phyloP scores from a whole-genome alignment of 352 stramenopile species.

The Phytophthora colocasiae region DNA sequence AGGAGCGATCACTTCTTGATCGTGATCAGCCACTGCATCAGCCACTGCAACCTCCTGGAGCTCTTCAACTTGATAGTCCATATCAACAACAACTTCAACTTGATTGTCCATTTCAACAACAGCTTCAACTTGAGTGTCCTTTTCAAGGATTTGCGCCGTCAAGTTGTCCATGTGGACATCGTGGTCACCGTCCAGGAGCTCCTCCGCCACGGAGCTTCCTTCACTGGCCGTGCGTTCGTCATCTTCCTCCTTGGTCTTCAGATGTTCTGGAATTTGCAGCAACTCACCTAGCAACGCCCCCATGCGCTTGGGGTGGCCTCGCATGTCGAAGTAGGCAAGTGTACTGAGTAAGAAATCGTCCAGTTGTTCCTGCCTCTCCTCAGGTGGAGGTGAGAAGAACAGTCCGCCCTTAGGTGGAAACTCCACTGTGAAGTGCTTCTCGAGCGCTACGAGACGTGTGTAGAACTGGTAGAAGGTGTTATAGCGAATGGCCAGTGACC shows the following conservation, averaged over 20 bases:
- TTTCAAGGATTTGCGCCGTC: neutral
- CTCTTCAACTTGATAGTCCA: too few relatives aligned
- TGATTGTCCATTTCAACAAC: slow-evolving; percentile 6
- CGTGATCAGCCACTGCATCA: neutral
- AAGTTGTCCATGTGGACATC: slow-evolving; percentile 6
- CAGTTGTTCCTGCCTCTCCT: slow-evolving; percentile 65
- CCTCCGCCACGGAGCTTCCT: slow-evolving; percentile 39
- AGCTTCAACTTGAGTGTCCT: slow-evolving; percentile 23
- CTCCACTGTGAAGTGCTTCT: slow-evolving; percentile 60
- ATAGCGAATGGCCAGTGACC: slow-evolving; percentile 68
- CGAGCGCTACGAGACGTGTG: slow-evolving; percentile 47
- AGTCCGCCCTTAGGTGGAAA: slow-evolving; percentile 72
- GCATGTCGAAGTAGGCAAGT: slow-evolving; percentile 61
- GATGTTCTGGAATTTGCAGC: slow-evolving; percentile 56
- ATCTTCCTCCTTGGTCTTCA: slow-evolving; percentile 37
- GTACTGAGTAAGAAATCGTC: slow-evolving; percentile 68
- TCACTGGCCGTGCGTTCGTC: slow-evolving; percentile 44
- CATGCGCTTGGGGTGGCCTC: slow-evolving; percentile 47
- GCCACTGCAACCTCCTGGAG: neutral
- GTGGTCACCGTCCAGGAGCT: slow-evolving; percentile 25
- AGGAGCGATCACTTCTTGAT: slow-evolving; percentile 4
- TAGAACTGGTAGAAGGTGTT: slow-evolving; percentile 73
- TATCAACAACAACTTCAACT: slow-evolving; percentile 25
- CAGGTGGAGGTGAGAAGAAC: slow-evolving; percentile 65
- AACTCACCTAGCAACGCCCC: slow-evolving; percentile 58